Conservation (phyloP, 192 early-diverging fungal species). For the Umbelopsis sp. region DNA sequence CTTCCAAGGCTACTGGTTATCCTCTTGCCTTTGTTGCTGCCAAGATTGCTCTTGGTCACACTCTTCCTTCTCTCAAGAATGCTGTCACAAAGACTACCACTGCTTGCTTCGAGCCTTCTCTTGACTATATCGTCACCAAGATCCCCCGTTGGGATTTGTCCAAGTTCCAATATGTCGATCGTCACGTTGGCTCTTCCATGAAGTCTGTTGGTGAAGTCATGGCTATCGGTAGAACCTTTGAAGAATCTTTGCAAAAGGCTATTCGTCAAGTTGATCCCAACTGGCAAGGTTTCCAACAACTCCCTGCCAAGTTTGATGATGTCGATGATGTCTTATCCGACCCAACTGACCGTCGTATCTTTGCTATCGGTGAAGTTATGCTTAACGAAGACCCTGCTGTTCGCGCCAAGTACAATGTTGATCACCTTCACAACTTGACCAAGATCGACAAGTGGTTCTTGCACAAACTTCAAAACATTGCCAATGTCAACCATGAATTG, state of each 20-base stretch:
- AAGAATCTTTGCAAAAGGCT: slow-evolving; percentile 95
- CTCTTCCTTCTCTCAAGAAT: slow-evolving; percentile 87
- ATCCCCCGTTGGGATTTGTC: slow-evolving; percentile 97
- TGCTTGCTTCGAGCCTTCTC: slow-evolving; percentile 95
- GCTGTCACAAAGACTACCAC: slow-evolving; percentile 91
- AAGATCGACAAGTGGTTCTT: slow-evolving; percentile 93
- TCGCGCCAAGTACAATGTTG: slow-evolving; percentile 71
- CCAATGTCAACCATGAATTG: slow-evolving; percentile 55
- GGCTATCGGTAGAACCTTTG: slow-evolving; percentile 97
- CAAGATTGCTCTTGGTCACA: slow-evolving; percentile 91
- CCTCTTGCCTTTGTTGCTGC: slow-evolving; percentile 97
- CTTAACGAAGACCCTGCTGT: slow-evolving; percentile 45
- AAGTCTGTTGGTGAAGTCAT: slow-evolving; percentile 99
- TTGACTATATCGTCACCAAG: slow-evolving; percentile 96
- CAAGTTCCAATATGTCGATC: slow-evolving; percentile 91
- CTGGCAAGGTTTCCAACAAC: slow-evolving; percentile 78
- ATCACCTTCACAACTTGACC: slow-evolving; percentile 78
- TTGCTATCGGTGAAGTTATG: slow-evolving; percentile 84
- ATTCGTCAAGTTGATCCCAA: slow-evolving; percentile 92
- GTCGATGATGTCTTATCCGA: slow-evolving; percentile 64
- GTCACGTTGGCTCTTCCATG: slow-evolving; percentile 87
- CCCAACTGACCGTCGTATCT: slow-evolving; percentile 83
- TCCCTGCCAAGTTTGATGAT: slow-evolving; percentile 39
- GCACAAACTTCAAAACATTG: slow-evolving; percentile 84
- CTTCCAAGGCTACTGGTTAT: slow-evolving; percentile 98